These are phyloP conservation scores for Globisporangium echinulatum DNA, from an alignment of 352 stramenopile species.

Conservation along the genomic window DNA sequence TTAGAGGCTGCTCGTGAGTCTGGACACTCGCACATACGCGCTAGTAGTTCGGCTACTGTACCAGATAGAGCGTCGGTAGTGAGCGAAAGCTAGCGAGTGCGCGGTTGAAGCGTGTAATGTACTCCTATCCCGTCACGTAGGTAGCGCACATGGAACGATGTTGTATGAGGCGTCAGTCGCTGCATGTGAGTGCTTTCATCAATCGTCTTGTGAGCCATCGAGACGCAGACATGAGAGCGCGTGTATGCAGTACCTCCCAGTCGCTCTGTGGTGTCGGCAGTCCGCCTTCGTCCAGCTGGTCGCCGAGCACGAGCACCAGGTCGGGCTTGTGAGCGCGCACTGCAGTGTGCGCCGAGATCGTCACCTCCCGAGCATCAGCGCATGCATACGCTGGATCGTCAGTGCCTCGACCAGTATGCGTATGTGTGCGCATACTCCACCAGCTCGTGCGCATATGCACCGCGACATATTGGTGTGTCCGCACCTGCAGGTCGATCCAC, in stretches of 20 bases:
- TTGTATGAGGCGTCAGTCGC: no score
- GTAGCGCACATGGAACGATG: no score
- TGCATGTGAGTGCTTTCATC: background rate
- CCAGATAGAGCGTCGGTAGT: constrained; percentile 52
- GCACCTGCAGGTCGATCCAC: constrained; percentile 73
- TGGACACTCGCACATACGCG: background rate
- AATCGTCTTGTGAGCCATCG: no score
- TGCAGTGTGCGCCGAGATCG: constrained; percentile 27
- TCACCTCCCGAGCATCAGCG: constrained; percentile 16
- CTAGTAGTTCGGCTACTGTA: constrained; percentile 6
- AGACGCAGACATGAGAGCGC: no score
- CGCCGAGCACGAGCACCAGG: constrained; percentile 55
- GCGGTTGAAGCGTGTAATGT: constrained; percentile 40
- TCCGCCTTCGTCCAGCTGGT: constrained; percentile 72
- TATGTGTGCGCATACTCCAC: no score
- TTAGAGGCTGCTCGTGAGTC: no score
- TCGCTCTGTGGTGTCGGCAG: constrained; percentile 36
- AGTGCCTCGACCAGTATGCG: no score
- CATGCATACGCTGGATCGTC: no score
- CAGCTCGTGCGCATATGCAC: no score
- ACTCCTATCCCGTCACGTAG: constrained; percentile 21
- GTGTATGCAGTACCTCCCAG: constrained; percentile 28
- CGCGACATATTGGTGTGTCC: background rate
- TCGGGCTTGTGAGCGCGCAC: constrained; percentile 47
- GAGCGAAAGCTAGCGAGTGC: constrained; percentile 28